phyloP scores from a whole-genome alignment of 2,329 filamentous ascomycete genomes.

The Colletotrichum falcatum region DNA sequence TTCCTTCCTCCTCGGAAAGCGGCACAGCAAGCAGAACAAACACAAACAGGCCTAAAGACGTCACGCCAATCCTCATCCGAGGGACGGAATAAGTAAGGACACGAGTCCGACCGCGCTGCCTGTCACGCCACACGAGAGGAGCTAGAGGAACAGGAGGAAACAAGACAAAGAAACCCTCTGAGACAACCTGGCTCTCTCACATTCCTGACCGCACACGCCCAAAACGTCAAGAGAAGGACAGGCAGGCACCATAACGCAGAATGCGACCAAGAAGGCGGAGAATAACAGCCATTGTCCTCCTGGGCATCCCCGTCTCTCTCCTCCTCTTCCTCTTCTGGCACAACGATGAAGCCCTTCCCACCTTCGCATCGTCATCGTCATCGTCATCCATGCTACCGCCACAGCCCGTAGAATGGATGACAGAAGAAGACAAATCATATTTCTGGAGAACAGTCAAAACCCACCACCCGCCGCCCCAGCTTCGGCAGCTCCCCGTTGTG shows the following conservation, averaged over 20 bases:
- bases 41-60: not conserved
- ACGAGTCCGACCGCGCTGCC: not conserved
- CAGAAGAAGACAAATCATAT: slow-evolving; percentile 3
- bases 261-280: slow-evolving; percentile 3
- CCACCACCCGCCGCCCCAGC: slow-evolving; percentile 39
- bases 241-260: not conserved
- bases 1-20: not conserved
- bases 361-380: not conserved
- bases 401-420: slow-evolving; percentile 18
- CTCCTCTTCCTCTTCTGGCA: slow-evolving; percentile 31
- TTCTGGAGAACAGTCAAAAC: slow-evolving; percentile 43
- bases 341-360: slow-evolving; percentile 8
- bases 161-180: not conserved
- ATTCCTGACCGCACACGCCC: not conserved
- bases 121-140: slow-evolving; percentile 53
- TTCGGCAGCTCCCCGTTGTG: slow-evolving; percentile 49
- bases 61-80: not conserved
- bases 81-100: slow-evolving; percentile 1
- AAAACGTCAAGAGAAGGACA: not conserved
- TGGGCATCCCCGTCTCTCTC: slow-evolving; percentile 27
- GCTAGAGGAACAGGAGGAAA: not conserved
- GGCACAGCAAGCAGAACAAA: not conserved
- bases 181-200: not conserved
- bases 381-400: not conserved
- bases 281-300: slow-evolving; percentile 2